Conservation (phyloP, 2,329 filamentous ascomycete species). For the Penicillium crustosum region DNA sequence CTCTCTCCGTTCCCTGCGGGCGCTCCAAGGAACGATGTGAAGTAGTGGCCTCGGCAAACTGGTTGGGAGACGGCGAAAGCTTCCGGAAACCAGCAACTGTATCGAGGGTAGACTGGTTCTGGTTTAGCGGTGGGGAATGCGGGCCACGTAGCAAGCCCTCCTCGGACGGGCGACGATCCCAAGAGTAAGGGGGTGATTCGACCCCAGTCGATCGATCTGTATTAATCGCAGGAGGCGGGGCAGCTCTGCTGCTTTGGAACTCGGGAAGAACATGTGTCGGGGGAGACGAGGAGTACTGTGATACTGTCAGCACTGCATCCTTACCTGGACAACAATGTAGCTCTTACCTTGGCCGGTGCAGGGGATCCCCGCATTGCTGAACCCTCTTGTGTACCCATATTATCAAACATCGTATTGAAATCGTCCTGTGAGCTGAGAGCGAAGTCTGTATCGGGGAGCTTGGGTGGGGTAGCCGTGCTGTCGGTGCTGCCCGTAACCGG, state of each 20-base stretch:
- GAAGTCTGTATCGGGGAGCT: constrained; percentile 48
- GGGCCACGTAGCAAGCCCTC: constrained; percentile 49
- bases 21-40: constrained; percentile 35
- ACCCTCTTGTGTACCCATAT: constrained; percentile 40
- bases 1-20: constrained; percentile 25
- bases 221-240: constrained; percentile 45
- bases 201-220: constrained; percentile 46
- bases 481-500: constrained; percentile 54
- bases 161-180: constrained; percentile 52
- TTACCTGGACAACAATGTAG: constrained; percentile 1
- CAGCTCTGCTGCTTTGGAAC: constrained; percentile 24
- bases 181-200: constrained; percentile 53
- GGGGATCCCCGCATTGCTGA: constrained; percentile 26
- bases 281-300: constrained; percentile 27
- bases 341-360: constrained; percentile 24
- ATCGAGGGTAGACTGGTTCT: constrained; percentile 16
- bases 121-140: constrained; percentile 25
- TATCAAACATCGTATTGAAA: constrained; percentile 56
- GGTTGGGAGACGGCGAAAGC: constrained; percentile 24
- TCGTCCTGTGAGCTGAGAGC: constrained; percentile 43
- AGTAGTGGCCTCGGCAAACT: constrained; percentile 29
- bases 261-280: constrained; percentile 19
- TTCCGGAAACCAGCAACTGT: constrained; percentile 17
- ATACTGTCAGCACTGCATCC: constrained; percentile 20
- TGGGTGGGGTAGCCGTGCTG: constrained; percentile 53